Evolutionary conservation across 108 stramenopile genomes (phyloP), one percentile per base, ranked within the genome.

Genomic region (Pinguiococcus pyrenoidosus): DNA sequence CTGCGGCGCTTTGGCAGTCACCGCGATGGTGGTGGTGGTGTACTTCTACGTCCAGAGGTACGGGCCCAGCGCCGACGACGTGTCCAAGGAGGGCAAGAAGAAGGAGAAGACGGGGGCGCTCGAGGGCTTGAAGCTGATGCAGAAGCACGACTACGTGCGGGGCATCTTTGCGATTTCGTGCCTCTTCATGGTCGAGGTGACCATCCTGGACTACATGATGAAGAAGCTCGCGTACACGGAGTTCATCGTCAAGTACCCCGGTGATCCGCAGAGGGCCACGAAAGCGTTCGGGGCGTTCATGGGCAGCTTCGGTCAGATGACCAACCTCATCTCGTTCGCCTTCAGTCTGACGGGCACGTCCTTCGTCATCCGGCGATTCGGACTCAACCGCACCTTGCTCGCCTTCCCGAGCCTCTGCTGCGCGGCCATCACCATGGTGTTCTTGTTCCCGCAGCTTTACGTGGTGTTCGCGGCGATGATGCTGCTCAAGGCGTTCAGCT

Each of bases 151-250:
- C 53, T 96, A 92, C 60, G 84, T 96, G 52, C 89, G 88, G 69
- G 90, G 90, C 34, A 92, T 96, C 47, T 92, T 96, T 51, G 89
- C 85, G 22, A 82, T 96, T 52, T 83, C 81, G 14, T 89, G 89
- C 71, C 68, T 96, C 0, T 96, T 90, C 79, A 92, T 92, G 90
- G 89, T 96, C 32, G 88, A 89, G 72, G 89, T 89, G 9, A 96
- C 94, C 20, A 89, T 96, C 62, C 77, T 96, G 7, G 90, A 96
- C 59, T 96, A 79, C 59, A 90, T 81, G 5, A 87, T 96, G 85
- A 96, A 92, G 70, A 34, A 34, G 33, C 64, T 94, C 32, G 92
- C 92, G 28, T 55, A 77, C 41, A 82, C 84, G 17, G 64, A 74
- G 44, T 95, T 91, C 72, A 61, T 76, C 29, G 69, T 55, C n/a